Conservation (phyloP, 2,329 filamentous ascomycete species). For the Trichoderma arundinaceum region DNA sequence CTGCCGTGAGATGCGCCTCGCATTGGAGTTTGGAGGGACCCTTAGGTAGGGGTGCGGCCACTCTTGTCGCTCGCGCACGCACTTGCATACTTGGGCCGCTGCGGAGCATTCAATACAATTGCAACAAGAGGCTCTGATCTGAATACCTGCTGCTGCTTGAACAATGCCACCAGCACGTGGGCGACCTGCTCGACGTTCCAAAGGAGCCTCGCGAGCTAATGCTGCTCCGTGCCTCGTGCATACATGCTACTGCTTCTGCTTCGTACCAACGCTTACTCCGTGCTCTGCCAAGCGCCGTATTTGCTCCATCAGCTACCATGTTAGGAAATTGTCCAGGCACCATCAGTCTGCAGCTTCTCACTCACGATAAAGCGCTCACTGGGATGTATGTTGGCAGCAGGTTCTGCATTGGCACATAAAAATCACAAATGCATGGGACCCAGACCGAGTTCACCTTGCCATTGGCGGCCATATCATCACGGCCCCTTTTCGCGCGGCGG, state of each 20-base stretch:
- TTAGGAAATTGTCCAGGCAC: slow-evolving; percentile 15
- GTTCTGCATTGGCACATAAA: slow-evolving; percentile 13
- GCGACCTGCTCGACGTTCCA: slow-evolving; percentile 5
- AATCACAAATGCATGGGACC: not conserved
- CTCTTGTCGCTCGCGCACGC: too few relatives aligned
- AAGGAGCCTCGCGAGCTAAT: slow-evolving; percentile 1
- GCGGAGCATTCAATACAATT: too few relatives aligned
- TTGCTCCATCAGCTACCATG: not conserved
- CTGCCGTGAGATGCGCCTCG: slow-evolving; percentile 4
- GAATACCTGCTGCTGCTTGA: not conserved
- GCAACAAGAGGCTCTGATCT: not conserved
- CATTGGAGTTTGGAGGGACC: not conserved
- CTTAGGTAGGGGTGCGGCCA: not conserved
- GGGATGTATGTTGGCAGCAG: not conserved
- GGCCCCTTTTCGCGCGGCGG: slow-evolving; percentile 7
- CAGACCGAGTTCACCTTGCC: not conserved
- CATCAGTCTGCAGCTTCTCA: slow-evolving; percentile 13
- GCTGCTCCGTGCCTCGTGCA: not conserved
- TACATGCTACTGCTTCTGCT: slow-evolving; percentile 1
- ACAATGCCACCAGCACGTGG: slow-evolving; percentile 1
- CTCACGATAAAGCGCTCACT: slow-evolving; percentile 1
- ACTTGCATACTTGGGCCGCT: too few relatives aligned
- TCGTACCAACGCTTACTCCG: slow-evolving; percentile 4
- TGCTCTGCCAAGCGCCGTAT: slow-evolving; percentile 10
- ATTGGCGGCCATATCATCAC: not conserved